Evolutionary conservation across 1,139 yeast species (phyloP), one percentile per base, ranked within the genome.

Genomic region (Pichia sp.): DNA sequence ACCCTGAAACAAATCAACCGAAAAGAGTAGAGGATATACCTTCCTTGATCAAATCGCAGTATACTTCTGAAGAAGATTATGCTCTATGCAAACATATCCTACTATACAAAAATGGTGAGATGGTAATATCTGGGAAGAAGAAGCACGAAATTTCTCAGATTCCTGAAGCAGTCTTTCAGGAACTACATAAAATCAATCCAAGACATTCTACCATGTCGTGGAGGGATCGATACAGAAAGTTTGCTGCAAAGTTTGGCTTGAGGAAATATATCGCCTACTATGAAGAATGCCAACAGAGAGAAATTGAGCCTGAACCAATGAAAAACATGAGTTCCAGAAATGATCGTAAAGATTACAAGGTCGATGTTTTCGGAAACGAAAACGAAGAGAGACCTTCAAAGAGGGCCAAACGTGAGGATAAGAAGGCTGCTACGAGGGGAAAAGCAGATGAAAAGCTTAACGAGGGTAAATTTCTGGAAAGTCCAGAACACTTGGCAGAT

Each of bases 221-320:
- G 91, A 80, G 93, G 65, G 93, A 85, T 64, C 74, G 93, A 55
- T 85, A 79, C 65, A 72, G 91, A 59, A 85, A 85, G 66, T 84
- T 83, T 66, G 79, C 84, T 25, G 66, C 78, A 6, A 73, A 73
- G n/a, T 81, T 76, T 60, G 87, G 89, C 26, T 72, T 85, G 46
- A 79, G 77, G 53, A 73, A 74, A 47, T 86, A 80, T 62, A 73
- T 82, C 46, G 66, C 69, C 8, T 81, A 83, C 62, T 85, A 81
- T 65, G 80, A 81, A 36, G 62, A 63, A 5, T 74, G 76, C 55
- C 53, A 66, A 26, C 66, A 62, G 16, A 67, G 67, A 41, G 73
- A 73, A 28, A 63, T 68, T 34, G 62, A 57, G 2, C 85, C 88
- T 1, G 72, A 71, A 46, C 79, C 83, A 28, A 80, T 83, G 77